Evolutionary conservation across 2,329 filamentous ascomycete genomes (phyloP).

Genomic region (Hysterium pulicare): DNA sequence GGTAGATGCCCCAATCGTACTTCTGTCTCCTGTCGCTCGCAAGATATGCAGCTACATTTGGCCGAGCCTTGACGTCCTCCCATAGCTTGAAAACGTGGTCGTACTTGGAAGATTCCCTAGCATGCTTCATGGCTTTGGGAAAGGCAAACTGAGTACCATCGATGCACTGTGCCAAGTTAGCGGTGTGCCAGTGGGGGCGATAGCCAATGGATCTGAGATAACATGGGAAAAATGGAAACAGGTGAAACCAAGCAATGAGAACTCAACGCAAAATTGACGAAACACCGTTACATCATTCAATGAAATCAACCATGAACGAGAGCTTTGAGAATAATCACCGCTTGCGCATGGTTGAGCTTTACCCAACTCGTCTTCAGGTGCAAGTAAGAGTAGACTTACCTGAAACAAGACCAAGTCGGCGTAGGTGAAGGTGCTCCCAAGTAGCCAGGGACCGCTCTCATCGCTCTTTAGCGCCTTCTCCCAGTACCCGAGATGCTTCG

Average conservation of each 20-base stretch:
- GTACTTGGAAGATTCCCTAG: conserved; percentile 6
- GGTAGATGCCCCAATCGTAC: conserved; percentile 10
- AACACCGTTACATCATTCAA: too few species aligned
- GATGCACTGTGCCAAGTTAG: conserved; percentile 5
- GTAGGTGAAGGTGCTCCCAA: conserved; percentile 5
- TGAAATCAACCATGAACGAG: too few species aligned
- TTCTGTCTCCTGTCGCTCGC: conserved; percentile 8
- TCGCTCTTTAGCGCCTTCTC: conserved; percentile 7
- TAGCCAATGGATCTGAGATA: background rate
- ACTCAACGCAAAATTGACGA: too few species aligned
- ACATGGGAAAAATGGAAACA: background rate
- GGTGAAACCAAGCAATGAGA: too few species aligned
- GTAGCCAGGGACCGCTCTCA: conserved; percentile 4
- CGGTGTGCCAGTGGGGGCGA: background rate
- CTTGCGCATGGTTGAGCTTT: too few species aligned
- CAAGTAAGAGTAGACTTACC: too few species aligned
- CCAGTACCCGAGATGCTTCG: conserved; percentile 10
- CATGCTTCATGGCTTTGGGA: conserved; percentile 7
- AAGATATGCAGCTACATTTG: conserved; percentile 10
- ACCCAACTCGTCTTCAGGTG: too few species aligned
- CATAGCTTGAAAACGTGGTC: conserved; percentile 5
- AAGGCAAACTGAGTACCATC: conserved; percentile 8
- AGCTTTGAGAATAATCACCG: too few species aligned
- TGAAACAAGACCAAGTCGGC: conserved; percentile 9
- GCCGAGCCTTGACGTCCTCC: conserved; percentile 8